These are phyloP conservation scores for Euphorbia corollata DNA, from an alignment of 441 rosid species.

Conservation along the genomic window DNA sequence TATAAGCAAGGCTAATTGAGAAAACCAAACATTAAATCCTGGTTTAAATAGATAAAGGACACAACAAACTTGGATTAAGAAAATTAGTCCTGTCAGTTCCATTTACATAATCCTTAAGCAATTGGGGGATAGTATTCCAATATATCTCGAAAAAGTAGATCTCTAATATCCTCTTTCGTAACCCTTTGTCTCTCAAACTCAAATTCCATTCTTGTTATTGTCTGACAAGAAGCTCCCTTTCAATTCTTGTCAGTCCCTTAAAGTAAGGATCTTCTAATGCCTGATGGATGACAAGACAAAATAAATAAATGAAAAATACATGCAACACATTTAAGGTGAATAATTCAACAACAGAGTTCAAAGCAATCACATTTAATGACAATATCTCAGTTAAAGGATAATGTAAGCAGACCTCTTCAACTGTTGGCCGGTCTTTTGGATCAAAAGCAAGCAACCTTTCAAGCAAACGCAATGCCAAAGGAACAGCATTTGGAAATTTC, in stretches of 20 bases:
- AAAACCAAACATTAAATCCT: neutral
- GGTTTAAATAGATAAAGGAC: constrained; percentile 2
- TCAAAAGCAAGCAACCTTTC: constrained; percentile 87
- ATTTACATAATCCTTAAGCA: constrained; percentile 68
- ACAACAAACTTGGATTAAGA: constrained; percentile 69
- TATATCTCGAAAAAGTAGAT: constrained; percentile 78
- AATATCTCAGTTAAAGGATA: neutral
- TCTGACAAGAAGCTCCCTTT: constrained; percentile 89
- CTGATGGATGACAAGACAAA: constrained; percentile 25
- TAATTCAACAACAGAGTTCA: neutral
- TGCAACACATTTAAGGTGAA: constrained; percentile 8
- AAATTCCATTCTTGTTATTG: constrained; percentile 86
- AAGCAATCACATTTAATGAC: neutral
- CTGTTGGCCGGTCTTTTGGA: constrained; percentile 86
- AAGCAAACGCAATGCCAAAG: constrained; percentile 61
- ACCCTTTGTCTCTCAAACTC: constrained; percentile 92
- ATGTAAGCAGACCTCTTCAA: constrained; percentile 57
- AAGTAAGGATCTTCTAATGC: constrained; percentile 90
- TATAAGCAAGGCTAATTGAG: neutral
- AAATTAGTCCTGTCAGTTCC: constrained; percentile 83
- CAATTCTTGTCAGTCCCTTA: constrained; percentile 73
- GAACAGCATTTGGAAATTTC: constrained; percentile 81
- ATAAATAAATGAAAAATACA: neutral
- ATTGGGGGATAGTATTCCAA: constrained; percentile 80
- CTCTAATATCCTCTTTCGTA: constrained; percentile 82